A percentile compares a stretch with the other conserved stretches of the same genome.
Evolutionary conservation across 179 eudicot genomes (phyloP).

Genomic region (Drosera spatulata): DNA sequence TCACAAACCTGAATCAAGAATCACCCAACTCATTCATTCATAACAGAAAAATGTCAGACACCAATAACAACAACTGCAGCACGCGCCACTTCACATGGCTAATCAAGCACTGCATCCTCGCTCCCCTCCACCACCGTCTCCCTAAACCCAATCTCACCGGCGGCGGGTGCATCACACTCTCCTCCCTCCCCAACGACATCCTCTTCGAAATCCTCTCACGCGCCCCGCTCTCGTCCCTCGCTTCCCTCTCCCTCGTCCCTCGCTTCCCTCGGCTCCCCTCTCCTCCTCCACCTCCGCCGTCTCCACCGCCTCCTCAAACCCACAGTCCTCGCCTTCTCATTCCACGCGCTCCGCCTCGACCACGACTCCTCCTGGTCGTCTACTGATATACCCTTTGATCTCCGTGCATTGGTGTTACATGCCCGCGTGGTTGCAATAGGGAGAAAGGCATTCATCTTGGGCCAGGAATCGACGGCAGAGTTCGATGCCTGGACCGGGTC

Average conservation of each 20-base stretch:
- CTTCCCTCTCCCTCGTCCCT: slow-evolving; percentile 46
- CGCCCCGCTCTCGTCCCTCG: slow-evolving; percentile 42
- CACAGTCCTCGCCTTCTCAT: slow-evolving; percentile 37
- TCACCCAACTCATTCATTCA: background rate
- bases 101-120: slow-evolving; percentile 70
- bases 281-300: slow-evolving; percentile 36
- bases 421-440: slow-evolving; percentile 28
- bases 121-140: slow-evolving; percentile 23
- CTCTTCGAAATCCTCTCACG: slow-evolving; percentile 53
- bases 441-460: slow-evolving; percentile 34
- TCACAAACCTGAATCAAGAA: background rate
- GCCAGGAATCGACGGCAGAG: slow-evolving; percentile 22
- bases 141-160: slow-evolving; percentile 8
- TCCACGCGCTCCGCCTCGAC: slow-evolving; percentile 23
- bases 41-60: too few relatives aligned
- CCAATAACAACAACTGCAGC: slow-evolving; percentile 17
- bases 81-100: slow-evolving; percentile 73
- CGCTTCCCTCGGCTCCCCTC: slow-evolving; percentile 33
- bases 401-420: slow-evolving; percentile 20
- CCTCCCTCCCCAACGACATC: slow-evolving; percentile 64
- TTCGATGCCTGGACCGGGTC: slow-evolving; percentile 64
- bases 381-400: slow-evolving; percentile 8
- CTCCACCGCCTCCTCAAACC: slow-evolving; percentile 25
- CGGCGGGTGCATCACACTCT: slow-evolving; percentile 17
- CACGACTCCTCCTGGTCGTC: slow-evolving; percentile 28